Evolutionary conservation across 495 filamentous ascomycete genomes (phyloP), one percentile per base, ranked within the genome.

Genomic region (Geopyxis carbonaria): DNA sequence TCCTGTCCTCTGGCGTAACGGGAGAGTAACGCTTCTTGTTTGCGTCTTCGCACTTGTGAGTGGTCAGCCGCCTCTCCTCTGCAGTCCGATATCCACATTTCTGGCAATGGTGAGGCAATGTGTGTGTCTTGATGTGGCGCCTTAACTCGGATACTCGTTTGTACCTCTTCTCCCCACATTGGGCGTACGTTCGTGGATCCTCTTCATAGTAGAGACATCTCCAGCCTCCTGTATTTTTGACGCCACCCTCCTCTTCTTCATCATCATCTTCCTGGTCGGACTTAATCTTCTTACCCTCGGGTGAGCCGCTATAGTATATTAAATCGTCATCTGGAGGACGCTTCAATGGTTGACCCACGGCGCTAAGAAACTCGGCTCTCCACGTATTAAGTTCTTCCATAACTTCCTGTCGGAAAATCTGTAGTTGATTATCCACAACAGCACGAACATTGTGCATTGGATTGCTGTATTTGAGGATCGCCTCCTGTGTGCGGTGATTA

Each of bases 1-100:
- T 13, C 5, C 20, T 16, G 15, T 41, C 38, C 29, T 41, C 27
- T 22, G 23, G 28, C 2, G 38, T 41, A 2, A 41, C 38, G 1
- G 38, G 38, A 2, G 25, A 22, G n/a, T 41, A 41, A n/a, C 23
- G 19, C 18, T 41, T 41, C 29, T 18, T 15, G 38, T 41, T 41
- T 5, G 15, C 38, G 8, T 19, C 7, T 9, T 41, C 38, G 29
- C 38, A 41, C 14, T 41, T 41, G 38, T 41, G 38, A 30, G 14
- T 32, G 7, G 22, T 16, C 18, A 41, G 27, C n/a, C 38, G 25
- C 9, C 38, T 7, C 20, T 41, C 38, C 29, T 41, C 38, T 13
- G 38, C 38, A 14, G 38, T 41, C n/a, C 38, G n/a, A 18, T 41
- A 41, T 10, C 38, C 38, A 28, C 38, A 41, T 9, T 31, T 33